Percentiles rank a stretch among this genome's conserved stretches.
These are phyloP conservation scores for Salvia sclarea DNA, from an alignment of 305 asterid species.

Conservation along the genomic window DNA sequence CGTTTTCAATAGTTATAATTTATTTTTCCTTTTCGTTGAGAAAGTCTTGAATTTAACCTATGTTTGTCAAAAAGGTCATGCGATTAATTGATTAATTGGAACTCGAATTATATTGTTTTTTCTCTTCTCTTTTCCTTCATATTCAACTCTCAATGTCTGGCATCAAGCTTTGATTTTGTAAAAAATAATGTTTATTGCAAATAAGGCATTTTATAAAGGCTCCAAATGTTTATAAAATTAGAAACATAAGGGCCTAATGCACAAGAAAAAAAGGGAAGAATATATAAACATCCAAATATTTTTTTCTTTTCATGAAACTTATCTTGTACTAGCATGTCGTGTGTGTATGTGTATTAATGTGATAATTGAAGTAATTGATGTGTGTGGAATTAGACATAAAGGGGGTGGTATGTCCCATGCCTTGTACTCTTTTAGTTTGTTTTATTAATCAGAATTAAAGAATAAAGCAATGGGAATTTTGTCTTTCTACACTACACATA, in stretches of 20 bases:
- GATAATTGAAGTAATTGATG: background rate
- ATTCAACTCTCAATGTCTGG: too few species aligned
- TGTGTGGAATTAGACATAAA: constrained; percentile 34
- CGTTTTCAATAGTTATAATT: background rate
- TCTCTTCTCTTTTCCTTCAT: background rate
- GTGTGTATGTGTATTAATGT: too few species aligned
- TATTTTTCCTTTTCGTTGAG: constrained; percentile 8
- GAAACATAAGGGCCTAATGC: too few species aligned
- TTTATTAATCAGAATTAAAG: constrained; percentile 19
- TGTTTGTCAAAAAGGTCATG: constrained; percentile 43
- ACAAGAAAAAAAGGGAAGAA: too few species aligned
- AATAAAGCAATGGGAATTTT: constrained; percentile 34
- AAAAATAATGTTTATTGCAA: constrained; percentile 4
- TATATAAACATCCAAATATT: too few species aligned
- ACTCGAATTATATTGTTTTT: constrained; percentile 16
- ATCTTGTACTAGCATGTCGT: too few species aligned
- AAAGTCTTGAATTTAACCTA: constrained; percentile 18
- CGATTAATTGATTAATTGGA: too few species aligned
- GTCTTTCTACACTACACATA: constrained; percentile 34
- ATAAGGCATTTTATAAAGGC: background rate
- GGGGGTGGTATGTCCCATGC: constrained; percentile 43
- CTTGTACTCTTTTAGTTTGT: background rate
- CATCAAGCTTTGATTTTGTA: too few species aligned
- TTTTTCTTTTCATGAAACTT: too few species aligned
- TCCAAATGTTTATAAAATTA: too few species aligned